Evolutionary conservation across 2,329 filamentous ascomycete species (phyloP), one percentile per base, ranked within the genome.

Genomic region (Exophiala spinifera): DNA sequence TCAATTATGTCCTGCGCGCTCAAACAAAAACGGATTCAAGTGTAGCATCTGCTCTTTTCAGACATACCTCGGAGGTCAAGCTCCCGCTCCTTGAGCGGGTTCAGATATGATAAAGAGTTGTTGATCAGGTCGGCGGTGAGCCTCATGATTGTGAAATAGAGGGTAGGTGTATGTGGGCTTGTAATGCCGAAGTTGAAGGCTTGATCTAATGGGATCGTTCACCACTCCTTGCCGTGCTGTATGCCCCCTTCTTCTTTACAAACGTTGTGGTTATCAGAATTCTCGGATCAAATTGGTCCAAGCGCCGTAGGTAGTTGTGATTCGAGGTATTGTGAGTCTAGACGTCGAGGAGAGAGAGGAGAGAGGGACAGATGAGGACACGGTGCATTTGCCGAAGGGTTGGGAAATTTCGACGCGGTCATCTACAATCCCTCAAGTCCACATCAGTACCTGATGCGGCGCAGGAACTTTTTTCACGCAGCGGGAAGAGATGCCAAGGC

Each of bases 41-140:
- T 91, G 89, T 89, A 96, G 90, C 84, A 95, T 94, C 91, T 92
- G 89, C 81, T 85, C 90, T 90, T 95, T 90, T 88, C 88, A 84
- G 77, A 84, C 91, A 85, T 88, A 97, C 94, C 94, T 96, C 94
- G 86, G 68, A 99, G 89, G 80, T 97, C 91, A 73, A 99, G 85
- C 83, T 99, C 94, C 75, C 94, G 90, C 82, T 99, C 94, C 78
- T 94, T 95, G 74, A 99, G 83, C 72, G 92, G 91, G 77, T 97
- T 99, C 76, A 97, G 88, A 81, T 96, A 99, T 73, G 92, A 96
- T 65, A 96, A 87, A 70, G 94, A 96, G 74, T 84, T 86, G 75
- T 90, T 84, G 77, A 99, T 95, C 69, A 97, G 85, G 74, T 97
- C 94, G 65, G 89, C 86, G 61, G 92, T 96, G 77, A 99, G 85